Conservation (phyloP, 1,139 yeast species). For the Yamadazyma spencermartinsiae region DNA sequence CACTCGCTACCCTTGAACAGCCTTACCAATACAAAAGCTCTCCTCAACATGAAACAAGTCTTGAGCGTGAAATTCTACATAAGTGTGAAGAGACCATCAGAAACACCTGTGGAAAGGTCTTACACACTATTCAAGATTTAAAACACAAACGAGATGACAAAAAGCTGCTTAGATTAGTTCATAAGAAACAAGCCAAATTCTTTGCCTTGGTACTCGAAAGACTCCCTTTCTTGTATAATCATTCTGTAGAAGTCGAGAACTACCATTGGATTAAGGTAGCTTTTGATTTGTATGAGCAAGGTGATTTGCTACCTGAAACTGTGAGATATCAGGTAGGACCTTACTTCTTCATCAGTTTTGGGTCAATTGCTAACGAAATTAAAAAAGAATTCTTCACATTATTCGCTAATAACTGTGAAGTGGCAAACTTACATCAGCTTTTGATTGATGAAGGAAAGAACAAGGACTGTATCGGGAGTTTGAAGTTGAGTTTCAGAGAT, state of each 20-base stretch:
- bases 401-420: conserved; percentile 6
- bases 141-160: not conserved
- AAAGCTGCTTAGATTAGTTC: not conserved
- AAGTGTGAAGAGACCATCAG: not conserved
- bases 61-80: not conserved
- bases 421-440: not conserved
- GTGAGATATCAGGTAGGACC: conserved; percentile 18
- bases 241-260: conserved; percentile 15
- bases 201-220: conserved; percentile 11
- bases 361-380: conserved; percentile 17
- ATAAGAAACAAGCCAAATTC: conserved; percentile 3
- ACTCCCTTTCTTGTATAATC: conserved; percentile 17
- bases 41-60: not conserved
- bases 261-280: conserved; percentile 18
- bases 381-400: conserved; percentile 16
- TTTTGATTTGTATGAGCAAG: conserved; percentile 15
- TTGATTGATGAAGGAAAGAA: not conserved
- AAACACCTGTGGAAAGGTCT: not conserved
- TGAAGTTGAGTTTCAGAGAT: conserved; percentile 4
- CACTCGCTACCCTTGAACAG: not conserved
- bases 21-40: not conserved
- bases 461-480: not conserved
- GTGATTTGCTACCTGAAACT: conserved; percentile 18
- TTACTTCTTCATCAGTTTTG: conserved; percentile 16
- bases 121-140: not conserved